Conservation (phyloP, 2,329 filamentous ascomycete genomes). For the Fusarium sp. region DNA sequence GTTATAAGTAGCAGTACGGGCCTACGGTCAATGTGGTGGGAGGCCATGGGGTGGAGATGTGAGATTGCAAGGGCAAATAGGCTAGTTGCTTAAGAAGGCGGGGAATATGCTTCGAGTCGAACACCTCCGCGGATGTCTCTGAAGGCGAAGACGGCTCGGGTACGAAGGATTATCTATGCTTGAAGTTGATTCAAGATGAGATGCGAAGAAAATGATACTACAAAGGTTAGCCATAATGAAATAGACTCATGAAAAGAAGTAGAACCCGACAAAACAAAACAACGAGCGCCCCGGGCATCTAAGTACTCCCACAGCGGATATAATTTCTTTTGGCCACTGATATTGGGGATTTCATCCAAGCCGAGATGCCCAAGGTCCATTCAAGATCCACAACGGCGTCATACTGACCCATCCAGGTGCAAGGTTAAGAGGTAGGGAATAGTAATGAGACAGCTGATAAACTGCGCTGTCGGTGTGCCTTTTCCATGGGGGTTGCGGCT, state of each 20-base stretch:
- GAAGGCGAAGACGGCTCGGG: background rate
- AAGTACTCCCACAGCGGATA: background rate
- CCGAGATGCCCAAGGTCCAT: slow-evolving; percentile 32
- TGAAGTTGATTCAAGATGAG: background rate
- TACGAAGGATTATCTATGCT: slow-evolving; percentile 1
- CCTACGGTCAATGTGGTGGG: slow-evolving; percentile 12
- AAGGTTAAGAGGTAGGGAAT: slow-evolving; percentile 23
- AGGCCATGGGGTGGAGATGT: slow-evolving; percentile 29
- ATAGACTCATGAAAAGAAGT: background rate
- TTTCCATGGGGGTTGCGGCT: background rate
- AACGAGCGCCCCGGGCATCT: background rate
- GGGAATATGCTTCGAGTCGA: slow-evolving; percentile 12
- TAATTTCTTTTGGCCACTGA: slow-evolving; percentile 7
- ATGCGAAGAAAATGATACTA: background rate
- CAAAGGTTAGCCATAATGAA: slow-evolving; percentile 13
- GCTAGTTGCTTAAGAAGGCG: slow-evolving; percentile 6
- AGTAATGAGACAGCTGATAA: slow-evolving; percentile 1
- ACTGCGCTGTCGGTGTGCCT: background rate
- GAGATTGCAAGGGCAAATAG: slow-evolving; percentile 4
- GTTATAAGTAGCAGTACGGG: slow-evolving; percentile 19
- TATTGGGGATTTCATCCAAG: slow-evolving; percentile 6
- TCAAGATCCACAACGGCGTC: slow-evolving; percentile 35
- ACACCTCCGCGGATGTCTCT: slow-evolving; percentile 12
- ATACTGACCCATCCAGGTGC: slow-evolving; percentile 31
- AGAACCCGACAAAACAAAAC: background rate